Base-by-base conservation (phyloP, 345 rosid genomes). In the Ricinus communis region DNA sequence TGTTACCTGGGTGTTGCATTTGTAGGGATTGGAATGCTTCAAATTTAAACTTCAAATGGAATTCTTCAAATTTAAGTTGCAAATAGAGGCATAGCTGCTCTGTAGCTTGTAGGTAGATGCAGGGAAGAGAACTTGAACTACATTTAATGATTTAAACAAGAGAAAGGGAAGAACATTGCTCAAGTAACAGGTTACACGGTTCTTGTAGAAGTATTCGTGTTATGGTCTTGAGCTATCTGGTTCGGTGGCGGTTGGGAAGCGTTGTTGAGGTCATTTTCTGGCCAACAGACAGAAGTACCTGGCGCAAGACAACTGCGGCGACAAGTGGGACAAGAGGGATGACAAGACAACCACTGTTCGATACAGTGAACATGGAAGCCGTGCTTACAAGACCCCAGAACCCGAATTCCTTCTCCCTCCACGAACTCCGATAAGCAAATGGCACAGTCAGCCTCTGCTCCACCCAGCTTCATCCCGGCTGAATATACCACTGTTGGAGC, bases 391-490 rank as follows among this genome's bases (percentile, higher is more conserved):
- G 24, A 50, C 4, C 71, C 77, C 50, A 77, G 10, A 12, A 73
- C 74, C 60, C 71, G 57, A 47, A 77, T 52, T 15, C 41, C 62
- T 14, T 77, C 81, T 12, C 81, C 81, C n/a, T 73, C 77, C 47
- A n/a, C 70, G 62, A 77, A 77, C 65, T 77, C 81, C 4, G 77
- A 73, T 71, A 77, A 58, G 62, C 81, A 77, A 13, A 77, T 77
- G 16, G 81, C 63, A 62, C 81, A 77, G 16, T 77, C 74, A 15
- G 72, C 65, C 54, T 76, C 75, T 24, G 60, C 41, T 31, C 90
- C 94, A 0, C 84, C 83, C 21, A 87, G 80, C 66, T 85, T 81
- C 58, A 82, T 63, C 77, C 82, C 96, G 7, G 76, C 46, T 19
- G 82, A 51, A 76, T 84, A 89, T 54, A 80, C 81, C 76, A 76